A percentile compares a stretch with the other conserved stretches of the same genome.
These are phyloP conservation scores for Tulasnella sp. DNA, from an alignment of 768 basidiomycete species.

Conservation along the genomic window DNA sequence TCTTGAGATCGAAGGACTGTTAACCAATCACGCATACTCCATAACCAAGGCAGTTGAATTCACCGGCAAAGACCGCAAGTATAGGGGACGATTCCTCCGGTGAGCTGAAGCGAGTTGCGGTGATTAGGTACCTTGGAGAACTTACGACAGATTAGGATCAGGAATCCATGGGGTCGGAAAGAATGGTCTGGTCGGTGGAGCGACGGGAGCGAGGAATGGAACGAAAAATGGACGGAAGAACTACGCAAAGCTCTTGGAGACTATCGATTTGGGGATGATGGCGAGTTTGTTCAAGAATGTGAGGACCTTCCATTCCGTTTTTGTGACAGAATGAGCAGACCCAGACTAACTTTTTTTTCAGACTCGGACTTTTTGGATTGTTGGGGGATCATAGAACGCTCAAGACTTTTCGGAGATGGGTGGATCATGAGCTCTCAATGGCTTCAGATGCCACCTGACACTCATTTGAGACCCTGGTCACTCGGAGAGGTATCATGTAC, in stretches of 20 bases:
- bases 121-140: neutral
- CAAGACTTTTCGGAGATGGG: conserved; percentile 45
- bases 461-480: conserved; percentile 42
- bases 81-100: conserved; percentile 47
- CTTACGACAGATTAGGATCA: conserved; percentile 42
- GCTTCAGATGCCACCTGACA: conserved; percentile 43
- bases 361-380: conserved; percentile 32
- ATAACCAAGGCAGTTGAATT: conserved; percentile 40
- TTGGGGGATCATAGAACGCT: conserved; percentile 46
- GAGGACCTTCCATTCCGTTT: neutral
- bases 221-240: neutral
- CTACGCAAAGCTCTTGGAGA: neutral
- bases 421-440: conserved; percentile 51
- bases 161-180: conserved; percentile 50
- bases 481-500: conserved; percentile 54
- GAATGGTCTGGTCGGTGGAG: conserved; percentile 25
- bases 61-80: conserved; percentile 34
- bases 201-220: conserved; percentile 25
- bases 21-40: conserved; percentile 45
- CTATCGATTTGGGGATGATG: conserved; percentile 23
- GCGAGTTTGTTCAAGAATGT: conserved; percentile 22
- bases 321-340: too few species aligned
- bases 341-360: neutral
- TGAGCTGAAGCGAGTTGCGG: neutral
- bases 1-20: conserved; percentile 22